These are phyloP conservation scores for Priceomyces fermenticarens DNA, from an alignment of 805 yeast species.

Conservation along the genomic window DNA sequence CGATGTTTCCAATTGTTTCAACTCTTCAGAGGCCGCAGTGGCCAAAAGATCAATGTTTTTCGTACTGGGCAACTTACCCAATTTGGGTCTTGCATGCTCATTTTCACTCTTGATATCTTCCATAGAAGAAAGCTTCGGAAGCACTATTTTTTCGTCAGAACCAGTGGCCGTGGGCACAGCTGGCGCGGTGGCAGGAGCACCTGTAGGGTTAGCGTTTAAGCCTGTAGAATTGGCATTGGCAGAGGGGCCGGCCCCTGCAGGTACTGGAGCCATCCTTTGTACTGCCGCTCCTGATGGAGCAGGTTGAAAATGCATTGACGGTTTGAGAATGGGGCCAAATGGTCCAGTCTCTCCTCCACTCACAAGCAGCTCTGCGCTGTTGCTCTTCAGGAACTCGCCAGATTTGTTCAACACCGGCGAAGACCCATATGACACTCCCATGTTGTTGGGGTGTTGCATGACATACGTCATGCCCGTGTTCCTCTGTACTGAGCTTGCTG, in stretches of 20 bases:
- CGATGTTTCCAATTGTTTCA: constrained; percentile 36
- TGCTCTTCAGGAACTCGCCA: too few relatives aligned
- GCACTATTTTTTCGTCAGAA: neutral
- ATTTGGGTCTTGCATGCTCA: constrained; percentile 2
- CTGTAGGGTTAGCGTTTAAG: neutral
- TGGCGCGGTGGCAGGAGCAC: neutral
- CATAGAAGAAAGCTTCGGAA: neutral
- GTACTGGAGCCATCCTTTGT: neutral
- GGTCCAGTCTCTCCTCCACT: too few relatives aligned
- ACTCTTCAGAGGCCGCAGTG: constrained; percentile 54
- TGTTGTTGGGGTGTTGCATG: too few relatives aligned
- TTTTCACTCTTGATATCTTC: constrained; percentile 1
- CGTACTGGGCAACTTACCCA: constrained; percentile 1
- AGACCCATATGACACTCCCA: too few relatives aligned
- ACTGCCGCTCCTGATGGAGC: neutral
- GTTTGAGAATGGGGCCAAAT: too few relatives aligned
- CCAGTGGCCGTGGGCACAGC: neutral
- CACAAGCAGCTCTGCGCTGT: too few relatives aligned
- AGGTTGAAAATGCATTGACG: too few relatives aligned
- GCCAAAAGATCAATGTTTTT: constrained; percentile 52
- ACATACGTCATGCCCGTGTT: too few relatives aligned
- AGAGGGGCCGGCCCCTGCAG: neutral
- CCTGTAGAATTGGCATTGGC: neutral
- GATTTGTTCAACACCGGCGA: too few relatives aligned
- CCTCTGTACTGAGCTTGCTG: too few relatives aligned